These are phyloP conservation scores for Byssochlamys sp. DNA, from an alignment of 2,329 filamentous ascomycete genomes.

Conservation along the genomic window DNA sequence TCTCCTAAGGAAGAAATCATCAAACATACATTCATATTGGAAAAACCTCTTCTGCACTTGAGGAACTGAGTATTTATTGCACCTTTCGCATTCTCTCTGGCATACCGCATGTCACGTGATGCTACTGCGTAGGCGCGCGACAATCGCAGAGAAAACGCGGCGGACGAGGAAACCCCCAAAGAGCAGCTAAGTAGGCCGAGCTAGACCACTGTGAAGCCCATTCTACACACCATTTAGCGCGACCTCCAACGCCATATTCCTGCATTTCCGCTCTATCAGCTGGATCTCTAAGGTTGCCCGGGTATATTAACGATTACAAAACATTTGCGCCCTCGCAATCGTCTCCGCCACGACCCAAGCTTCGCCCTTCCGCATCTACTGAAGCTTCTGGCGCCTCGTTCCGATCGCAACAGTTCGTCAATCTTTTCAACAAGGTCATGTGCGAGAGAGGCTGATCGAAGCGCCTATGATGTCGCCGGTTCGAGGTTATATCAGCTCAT, in stretches of 20 bases:
- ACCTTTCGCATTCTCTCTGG: background rate
- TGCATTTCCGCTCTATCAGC: background rate
- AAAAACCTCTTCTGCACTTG: background rate
- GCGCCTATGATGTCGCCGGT: constrained; percentile 48
- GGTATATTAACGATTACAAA: background rate
- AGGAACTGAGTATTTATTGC: background rate
- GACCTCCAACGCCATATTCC: background rate
- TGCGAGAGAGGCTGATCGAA: constrained; percentile 18
- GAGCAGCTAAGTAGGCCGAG: background rate
- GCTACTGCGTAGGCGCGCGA: background rate
- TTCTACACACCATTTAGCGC: background rate
- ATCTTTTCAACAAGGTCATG: constrained; percentile 24
- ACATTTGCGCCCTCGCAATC: background rate
- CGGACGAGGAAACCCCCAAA: background rate
- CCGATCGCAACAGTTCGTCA: background rate
- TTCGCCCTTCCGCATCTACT: background rate
- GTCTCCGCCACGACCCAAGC: background rate
- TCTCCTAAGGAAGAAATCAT: background rate
- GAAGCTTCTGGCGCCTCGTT: background rate
- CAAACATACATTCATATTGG: background rate
- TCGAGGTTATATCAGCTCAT: constrained; percentile 82
- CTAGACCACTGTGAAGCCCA: background rate
- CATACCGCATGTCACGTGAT: background rate
- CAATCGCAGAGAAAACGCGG: background rate
- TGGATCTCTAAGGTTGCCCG: background rate